Evolutionary conservation across 176 grass and related monocot species (phyloP), one percentile per base, ranked within the genome.

Genomic region (Melocanna baccifera): DNA sequence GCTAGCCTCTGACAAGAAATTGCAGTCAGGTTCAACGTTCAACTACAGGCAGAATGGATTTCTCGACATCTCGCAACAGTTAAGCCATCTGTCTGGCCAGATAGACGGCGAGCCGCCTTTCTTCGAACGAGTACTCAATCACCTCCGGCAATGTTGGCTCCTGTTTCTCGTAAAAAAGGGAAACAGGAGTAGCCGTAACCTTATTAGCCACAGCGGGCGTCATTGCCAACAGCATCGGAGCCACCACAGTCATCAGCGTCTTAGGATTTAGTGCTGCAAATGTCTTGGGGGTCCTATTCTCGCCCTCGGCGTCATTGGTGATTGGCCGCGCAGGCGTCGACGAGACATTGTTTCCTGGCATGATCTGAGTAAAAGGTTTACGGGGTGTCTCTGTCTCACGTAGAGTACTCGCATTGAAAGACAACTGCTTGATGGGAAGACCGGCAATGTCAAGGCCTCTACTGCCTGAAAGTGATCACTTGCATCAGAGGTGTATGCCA

Each of bases 81-180:
- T 69, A 91, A 52, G 41, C 79, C 34, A 80, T 39, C 77, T 63
- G 80, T 18, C 77, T 88, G 19, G 67, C 68, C 42, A 83, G 64
- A 58, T 95, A 98, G 66, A 62, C 50, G 15, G 82, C 79, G 23
- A 98, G 83, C 9, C 96, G 71, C 67, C 85, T 89, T 51, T 98
- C 96, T 69, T 98, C 96, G 23, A 93, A 93, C 1, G 96, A 98
- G 79, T 95, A 95, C 73, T 93, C 91, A 0, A 82, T 77, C 78
- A 82, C 91, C 75, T 78, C 85, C 8, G 47, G 73, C 55, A 87
- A 43, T 56, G 55, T 25, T 30, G 23, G 11, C 68, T 53, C 85
- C 14, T 47, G 63, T 12, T 86, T 81, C 50, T 87, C 89, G 30
- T 85, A 78, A 18, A 87, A 69, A 62, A 90, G 78, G 82, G 84